Evolutionary conservation across 352 stramenopile species (phyloP), one percentile per base, ranked within the genome.

Genomic region (Globisporangium middletonii): DNA sequence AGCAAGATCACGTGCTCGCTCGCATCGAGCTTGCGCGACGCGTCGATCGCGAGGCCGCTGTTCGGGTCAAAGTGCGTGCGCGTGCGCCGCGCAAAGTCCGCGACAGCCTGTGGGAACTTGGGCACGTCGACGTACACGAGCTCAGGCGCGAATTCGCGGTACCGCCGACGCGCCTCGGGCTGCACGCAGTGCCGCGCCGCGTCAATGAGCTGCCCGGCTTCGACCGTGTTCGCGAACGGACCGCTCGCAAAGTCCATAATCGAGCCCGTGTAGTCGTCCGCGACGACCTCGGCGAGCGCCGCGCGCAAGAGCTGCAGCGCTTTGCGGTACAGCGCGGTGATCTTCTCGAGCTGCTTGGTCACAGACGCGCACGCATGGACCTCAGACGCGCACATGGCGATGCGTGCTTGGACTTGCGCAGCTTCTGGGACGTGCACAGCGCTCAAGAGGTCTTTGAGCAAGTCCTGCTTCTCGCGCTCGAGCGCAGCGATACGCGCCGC

Each of bases 311-410:
- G 67, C 62, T 84, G 70, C 46, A 91, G 70, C 9, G 77, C 81
- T 19, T 86, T 64, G 41, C 82, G 75, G 49, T 90, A 93, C 41
- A 89, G 63, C 19, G 58, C 59, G 16, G 59, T 68, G 55, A 72
- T 74, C 13, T 75, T 72, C 33, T 86, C 71, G 23, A 93, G 69
- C 63, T 93, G 83, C 51, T 83, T 77, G 58, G 80, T 73, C 48
- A 89, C 84, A 4, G 71, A 86, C 61, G 85, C 74, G 57, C 73
- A 83, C 15, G 83, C 81, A 53, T 83, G 76, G 46, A 73, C 71
- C 59, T 93, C 83, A 0, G 80, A 90, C 18, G 72, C 63, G 58
- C 81, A 86, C 71, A 91, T 85, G 46, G 79, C 77, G 44, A 93
- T 77, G 43, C 86, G 83, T n/a, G 83, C 74, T 51, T 87, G 70